phyloP scores from a whole-genome alignment of 371 early-diverging fungal species.

The Encephalitozoon hellem region DNA sequence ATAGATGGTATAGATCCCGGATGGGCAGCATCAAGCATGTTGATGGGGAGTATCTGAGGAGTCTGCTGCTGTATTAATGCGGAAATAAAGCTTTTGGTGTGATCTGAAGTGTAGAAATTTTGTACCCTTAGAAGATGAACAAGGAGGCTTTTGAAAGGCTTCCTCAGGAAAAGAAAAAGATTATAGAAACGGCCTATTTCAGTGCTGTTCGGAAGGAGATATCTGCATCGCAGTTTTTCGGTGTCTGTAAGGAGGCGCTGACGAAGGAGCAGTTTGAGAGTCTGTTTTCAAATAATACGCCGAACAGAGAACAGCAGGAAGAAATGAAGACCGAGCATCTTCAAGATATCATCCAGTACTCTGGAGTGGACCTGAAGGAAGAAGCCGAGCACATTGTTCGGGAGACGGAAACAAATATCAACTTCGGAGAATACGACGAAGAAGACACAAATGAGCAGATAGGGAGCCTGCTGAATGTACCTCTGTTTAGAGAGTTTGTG shows the following conservation, averaged over 20 bases:
- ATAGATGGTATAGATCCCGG: background rate
- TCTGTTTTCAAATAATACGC: constrained; percentile 28
- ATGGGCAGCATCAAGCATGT: background rate
- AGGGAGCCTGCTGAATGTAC: constrained; percentile 53
- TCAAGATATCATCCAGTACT: constrained; percentile 61
- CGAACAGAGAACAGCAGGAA: constrained; percentile 22
- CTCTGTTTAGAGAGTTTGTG: constrained; percentile 53
- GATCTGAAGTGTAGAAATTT: background rate
- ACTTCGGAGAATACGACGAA: constrained; percentile 19
- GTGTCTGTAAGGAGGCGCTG: constrained; percentile 27
- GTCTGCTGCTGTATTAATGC: constrained; percentile 3
- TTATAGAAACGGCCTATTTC: constrained; percentile 42
- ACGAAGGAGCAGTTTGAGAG: constrained; percentile 24
- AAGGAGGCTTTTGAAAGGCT: constrained; percentile 50
- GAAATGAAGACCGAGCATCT: constrained; percentile 61
- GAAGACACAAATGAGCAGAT: constrained; percentile 44
- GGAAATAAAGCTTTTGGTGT: background rate
- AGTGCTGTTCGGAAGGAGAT: constrained; percentile 39
- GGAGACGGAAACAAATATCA: constrained; percentile 48
- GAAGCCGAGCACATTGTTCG: constrained; percentile 57
- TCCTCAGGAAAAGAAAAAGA: constrained; percentile 47
- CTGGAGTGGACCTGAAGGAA: constrained; percentile 61
- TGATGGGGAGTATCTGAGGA: background rate
- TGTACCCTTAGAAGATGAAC: constrained; percentile 44
- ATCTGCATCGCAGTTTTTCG: constrained; percentile 47